Percentiles rank a stretch among this genome's conserved stretches.
phyloP scores from a whole-genome alignment of 176 grass and related monocot genomes.

The Guadua angustifolia region DNA sequence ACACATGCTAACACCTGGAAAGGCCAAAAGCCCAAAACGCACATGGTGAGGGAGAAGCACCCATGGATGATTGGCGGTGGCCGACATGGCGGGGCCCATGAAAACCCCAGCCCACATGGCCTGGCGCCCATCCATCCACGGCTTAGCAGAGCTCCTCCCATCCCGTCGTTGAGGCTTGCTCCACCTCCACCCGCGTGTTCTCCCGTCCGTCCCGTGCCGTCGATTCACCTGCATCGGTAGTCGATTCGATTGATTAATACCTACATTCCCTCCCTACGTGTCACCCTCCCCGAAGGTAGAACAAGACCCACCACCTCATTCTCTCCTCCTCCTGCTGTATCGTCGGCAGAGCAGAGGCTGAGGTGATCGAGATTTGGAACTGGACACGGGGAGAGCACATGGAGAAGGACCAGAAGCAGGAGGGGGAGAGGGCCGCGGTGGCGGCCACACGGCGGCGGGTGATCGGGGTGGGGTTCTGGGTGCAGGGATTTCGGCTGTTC shows the following conservation, averaged over 20 bases:
- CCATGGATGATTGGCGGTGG: background rate
- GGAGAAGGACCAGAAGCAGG: slow-evolving; percentile 44
- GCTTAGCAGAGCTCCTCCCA: background rate
- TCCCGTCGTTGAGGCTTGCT: background rate
- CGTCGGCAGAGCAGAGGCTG: background rate
- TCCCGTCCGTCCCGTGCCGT: background rate
- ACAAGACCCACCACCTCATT: slow-evolving; percentile 14
- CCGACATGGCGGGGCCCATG: background rate
- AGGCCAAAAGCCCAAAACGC: too few species aligned
- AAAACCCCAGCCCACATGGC: background rate
- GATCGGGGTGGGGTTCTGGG: slow-evolving; percentile 86
- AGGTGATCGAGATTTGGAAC: slow-evolving; percentile 32
- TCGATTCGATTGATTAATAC: background rate
- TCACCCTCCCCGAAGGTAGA: background rate
- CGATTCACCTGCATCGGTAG: slow-evolving; percentile 10
- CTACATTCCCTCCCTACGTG: background rate
- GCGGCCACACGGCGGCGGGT: slow-evolving; percentile 64
- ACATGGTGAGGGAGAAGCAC: too few species aligned
- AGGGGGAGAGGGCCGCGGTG: slow-evolving; percentile 24
- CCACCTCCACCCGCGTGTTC: slow-evolving; percentile 41
- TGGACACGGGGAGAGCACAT: background rate
- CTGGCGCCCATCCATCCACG: background rate
- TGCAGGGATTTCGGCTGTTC: slow-evolving; percentile 92
- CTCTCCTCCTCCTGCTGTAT: background rate
- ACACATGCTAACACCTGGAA: too few species aligned